phyloP scores from a whole-genome alignment of 805 yeast species.

The Monosporozyma servazzii region DNA sequence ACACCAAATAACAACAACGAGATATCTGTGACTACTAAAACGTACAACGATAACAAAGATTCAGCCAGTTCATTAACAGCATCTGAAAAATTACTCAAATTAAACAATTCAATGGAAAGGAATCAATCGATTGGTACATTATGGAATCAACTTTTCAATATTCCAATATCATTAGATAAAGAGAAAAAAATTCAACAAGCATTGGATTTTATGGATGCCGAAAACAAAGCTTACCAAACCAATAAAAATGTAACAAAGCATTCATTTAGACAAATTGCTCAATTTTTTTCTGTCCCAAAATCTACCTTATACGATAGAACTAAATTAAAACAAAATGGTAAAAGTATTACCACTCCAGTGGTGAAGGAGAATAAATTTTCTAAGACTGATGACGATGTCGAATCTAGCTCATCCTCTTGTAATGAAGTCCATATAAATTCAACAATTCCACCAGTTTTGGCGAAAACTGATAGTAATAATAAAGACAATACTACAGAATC shows the following conservation, averaged over 20 bases:
- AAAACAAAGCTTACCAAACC: slow-evolving; percentile 7
- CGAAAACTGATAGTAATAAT: not conserved
- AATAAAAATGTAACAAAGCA: slow-evolving; percentile 14
- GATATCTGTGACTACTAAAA: not conserved
- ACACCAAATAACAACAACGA: not conserved
- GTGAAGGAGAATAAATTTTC: not conserved
- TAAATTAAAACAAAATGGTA: not conserved
- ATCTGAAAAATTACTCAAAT: not conserved
- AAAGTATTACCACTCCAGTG: not conserved
- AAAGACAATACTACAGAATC: not conserved
- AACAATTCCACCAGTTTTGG: not conserved
- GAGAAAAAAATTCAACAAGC: slow-evolving; percentile 23
- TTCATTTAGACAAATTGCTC: slow-evolving; percentile 20
- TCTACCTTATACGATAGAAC: slow-evolving; percentile 21
- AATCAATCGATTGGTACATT: slow-evolving; percentile 12
- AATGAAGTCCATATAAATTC: not conserved
- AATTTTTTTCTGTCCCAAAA: slow-evolving; percentile 21
- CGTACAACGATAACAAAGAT: not conserved
- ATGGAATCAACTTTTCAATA: slow-evolving; percentile 12
- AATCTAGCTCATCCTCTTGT: not conserved
- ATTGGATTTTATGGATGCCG: slow-evolving; percentile 15
- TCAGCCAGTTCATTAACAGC: not conserved
- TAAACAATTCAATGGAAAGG: not conserved
- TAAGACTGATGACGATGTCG: not conserved
- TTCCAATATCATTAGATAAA: slow-evolving; percentile 43